These are phyloP conservation scores for Viola odorata DNA, from an alignment of 345 rosid genomes.

Conservation along the genomic window DNA sequence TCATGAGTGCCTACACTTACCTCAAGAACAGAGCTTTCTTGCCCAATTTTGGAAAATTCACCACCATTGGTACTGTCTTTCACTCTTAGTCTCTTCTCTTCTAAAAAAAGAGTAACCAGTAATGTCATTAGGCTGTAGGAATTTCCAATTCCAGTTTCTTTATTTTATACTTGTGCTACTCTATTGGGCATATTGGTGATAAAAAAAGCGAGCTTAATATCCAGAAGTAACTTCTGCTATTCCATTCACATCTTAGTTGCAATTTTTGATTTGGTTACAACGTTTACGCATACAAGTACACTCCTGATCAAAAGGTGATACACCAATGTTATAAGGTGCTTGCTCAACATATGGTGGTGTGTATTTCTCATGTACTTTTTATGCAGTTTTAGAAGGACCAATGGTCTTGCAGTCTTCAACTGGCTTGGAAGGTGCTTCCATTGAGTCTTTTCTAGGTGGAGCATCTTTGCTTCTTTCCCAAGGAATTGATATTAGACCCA, in stretches of 20 bases:
- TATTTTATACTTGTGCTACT: no score
- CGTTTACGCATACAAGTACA: no score
- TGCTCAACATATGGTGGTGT: background rate
- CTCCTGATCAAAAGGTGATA: no score
- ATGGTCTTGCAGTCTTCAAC: slow-evolving; percentile 63
- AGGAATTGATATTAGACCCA: slow-evolving; percentile 73
- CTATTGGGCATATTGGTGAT: no score
- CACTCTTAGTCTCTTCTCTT: background rate
- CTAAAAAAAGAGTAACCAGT: background rate
- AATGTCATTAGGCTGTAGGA: no score
- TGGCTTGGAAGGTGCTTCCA: slow-evolving; percentile 66
- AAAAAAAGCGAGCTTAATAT: no score
- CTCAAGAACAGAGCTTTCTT: slow-evolving; percentile 59
- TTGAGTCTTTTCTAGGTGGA: slow-evolving; percentile 44
- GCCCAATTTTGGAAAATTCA: slow-evolving; percentile 69
- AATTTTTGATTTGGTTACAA: no score
- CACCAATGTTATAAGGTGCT: no score
- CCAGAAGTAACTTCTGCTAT: no score
- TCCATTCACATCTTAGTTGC: no score
- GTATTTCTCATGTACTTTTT: background rate
- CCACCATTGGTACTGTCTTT: slow-evolving; percentile 43
- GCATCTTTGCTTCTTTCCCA: slow-evolving; percentile 58
- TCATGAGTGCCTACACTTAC: slow-evolving; percentile 55
- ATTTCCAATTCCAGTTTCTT: no score
- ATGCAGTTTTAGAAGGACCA: slow-evolving; percentile 83